These are phyloP conservation scores for Coemansia sp. DNA, from an alignment of 192 early-diverging fungal genomes.

Conservation along the genomic window DNA sequence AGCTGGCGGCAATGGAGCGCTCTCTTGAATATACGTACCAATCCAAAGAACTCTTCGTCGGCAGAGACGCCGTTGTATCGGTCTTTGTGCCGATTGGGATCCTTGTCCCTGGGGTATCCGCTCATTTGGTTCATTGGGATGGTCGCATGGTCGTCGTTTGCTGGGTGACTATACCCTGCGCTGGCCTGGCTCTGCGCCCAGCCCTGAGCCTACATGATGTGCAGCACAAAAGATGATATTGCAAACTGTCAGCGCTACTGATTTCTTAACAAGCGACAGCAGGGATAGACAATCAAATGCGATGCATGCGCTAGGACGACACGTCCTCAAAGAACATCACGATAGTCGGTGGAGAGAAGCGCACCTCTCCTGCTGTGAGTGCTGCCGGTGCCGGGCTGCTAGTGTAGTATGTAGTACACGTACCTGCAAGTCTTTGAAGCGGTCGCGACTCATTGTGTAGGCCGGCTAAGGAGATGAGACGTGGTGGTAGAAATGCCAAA, in stretches of 20 bases:
- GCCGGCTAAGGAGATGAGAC: background rate
- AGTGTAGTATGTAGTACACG: background rate
- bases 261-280: background rate
- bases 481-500: background rate
- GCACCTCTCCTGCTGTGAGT: background rate
- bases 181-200: constrained; percentile 5
- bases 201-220: constrained; percentile 9
- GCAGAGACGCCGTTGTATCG: background rate
- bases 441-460: constrained; percentile 24
- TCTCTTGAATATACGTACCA: background rate
- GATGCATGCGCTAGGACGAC: background rate
- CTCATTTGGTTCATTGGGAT: constrained; percentile 4
- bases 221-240: background rate
- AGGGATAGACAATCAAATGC: background rate
- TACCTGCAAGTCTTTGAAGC: constrained; percentile 25
- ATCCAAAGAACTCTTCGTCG: constrained; percentile 10
- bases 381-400: background rate
- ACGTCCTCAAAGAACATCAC: background rate
- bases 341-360: background rate
- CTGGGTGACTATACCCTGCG: background rate
- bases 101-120: background rate
- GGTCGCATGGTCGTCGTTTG: background rate
- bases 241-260: background rate
- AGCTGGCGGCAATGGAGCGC: background rate
- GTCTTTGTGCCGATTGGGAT: background rate